Percentiles rank a stretch among this genome's conserved stretches.
Conservation (phyloP, 495 filamentous ascomycete species). For the Penicillium subrubescens region DNA sequence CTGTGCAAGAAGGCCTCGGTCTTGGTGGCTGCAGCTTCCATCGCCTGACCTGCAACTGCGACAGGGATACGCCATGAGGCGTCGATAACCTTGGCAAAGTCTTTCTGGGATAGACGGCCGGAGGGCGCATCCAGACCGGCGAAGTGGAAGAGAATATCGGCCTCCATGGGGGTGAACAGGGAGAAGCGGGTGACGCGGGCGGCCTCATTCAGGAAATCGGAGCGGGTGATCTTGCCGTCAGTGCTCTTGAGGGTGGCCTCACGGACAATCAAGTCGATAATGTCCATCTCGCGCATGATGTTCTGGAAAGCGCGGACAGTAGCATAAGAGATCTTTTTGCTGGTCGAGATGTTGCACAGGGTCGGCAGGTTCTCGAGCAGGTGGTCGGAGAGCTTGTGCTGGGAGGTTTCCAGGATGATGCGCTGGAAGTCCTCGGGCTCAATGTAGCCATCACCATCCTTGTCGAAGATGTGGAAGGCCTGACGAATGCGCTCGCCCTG, state of each 20-base stretch:
- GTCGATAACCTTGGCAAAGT: constrained; percentile 95
- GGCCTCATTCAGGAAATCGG: constrained; percentile 95
- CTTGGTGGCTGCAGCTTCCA: constrained; percentile 50
- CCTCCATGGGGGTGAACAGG: constrained; percentile 96
- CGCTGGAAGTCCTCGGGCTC: constrained; percentile 94
- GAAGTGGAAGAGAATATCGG: constrained; percentile 98
- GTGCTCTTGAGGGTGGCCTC: constrained; percentile 79
- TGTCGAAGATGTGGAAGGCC: constrained; percentile 90
- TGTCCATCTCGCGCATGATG: constrained; percentile 94
- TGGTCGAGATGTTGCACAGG: constrained; percentile 89
- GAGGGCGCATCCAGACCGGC: constrained; percentile 88
- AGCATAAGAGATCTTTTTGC: constrained; percentile 94
- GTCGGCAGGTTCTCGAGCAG: constrained; percentile 91
- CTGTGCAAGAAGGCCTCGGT: constrained; percentile 59
- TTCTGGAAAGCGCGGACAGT: constrained; percentile 98
- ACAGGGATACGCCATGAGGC: constrained; percentile 78
- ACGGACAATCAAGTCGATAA: constrained; percentile 88
- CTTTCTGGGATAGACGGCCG: constrained; percentile 75
- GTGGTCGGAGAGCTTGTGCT: constrained; percentile 96
- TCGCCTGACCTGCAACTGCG: constrained; percentile 39
- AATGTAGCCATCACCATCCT: constrained; percentile 95
- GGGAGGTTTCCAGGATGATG: constrained; percentile 91
- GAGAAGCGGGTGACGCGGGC: constrained; percentile 88
- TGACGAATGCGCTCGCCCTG: constrained; percentile 95
- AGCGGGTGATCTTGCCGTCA: constrained; percentile 90